Evolutionary conservation across 192 early-diverging fungal genomes (phyloP), one percentile per base, ranked within the genome.

Genomic region (Paraglomus occultum): DNA sequence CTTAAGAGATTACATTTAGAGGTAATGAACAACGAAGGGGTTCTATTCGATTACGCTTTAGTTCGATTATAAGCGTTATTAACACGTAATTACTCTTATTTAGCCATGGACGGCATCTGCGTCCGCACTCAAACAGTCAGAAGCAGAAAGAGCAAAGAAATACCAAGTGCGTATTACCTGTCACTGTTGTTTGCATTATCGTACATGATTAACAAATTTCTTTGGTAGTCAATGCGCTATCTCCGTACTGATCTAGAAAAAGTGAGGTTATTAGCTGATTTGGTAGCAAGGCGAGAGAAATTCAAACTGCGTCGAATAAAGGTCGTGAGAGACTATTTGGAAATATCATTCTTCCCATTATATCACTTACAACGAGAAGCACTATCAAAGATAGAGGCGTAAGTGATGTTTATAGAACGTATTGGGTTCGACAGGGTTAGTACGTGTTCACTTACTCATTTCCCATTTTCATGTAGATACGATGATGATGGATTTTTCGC

Each of bases 1-100:
- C 78, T 99, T 44, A 98, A 98, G 75, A 85, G 97, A 53, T 81
- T 99, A 38, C 95, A 98, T 73, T 78, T 99, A 73, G 96, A 98
- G 80, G 89, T 90, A 76, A 31, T 63, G 18, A 48, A n/a, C 31
- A 64, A 17, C n/a, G 9, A 43, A 52, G 18, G 43, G 9, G 6
- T 54, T 73, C 8, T 47, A 40, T 61, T 42, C 45, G 10, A 2
- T 15, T n/a, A 3, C 1, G 44, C 10, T 40, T 44, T 39, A 2
- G 17, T 57, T 57, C 6, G 9, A n/a, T 1, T 38, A 46, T 18
- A 6, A 39, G 48, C 22, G 22, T 44, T 42, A n/a, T 23, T 11
- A 1, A 55, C 50, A 38, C 39, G 17, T 73, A 39, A 45, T 40
- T 8, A 52, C 57, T 47, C 47, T 10, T 18, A 9, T 45, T n/a